Evolutionary conservation across 345 rosid genomes (phyloP).

Genomic region (Gossypium rotundifolium): DNA sequence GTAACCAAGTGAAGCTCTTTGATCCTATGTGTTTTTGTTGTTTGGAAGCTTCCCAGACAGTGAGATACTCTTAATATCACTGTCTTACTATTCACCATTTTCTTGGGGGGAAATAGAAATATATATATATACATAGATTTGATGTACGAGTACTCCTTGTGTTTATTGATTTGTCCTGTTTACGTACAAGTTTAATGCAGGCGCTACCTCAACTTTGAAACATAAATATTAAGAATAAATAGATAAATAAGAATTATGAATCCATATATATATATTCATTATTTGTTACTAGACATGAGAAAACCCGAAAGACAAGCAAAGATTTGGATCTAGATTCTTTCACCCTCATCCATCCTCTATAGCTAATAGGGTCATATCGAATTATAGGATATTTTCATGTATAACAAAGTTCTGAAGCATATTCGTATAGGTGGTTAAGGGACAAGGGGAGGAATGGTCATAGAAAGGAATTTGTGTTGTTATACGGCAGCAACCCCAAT

Average conservation of each 20-base stretch:
- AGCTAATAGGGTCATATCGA: neutral
- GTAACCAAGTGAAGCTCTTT: conserved; percentile 9
- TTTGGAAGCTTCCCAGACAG: conserved; percentile 36
- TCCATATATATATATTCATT: neutral
- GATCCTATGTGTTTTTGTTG: conserved; percentile 21
- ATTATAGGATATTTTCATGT: neutral
- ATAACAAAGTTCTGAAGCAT: neutral
- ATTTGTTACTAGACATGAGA: neutral
- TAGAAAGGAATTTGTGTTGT: neutral
- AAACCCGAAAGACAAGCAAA: neutral
- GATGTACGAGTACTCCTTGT: conserved; percentile 1
- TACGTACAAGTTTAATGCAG: conserved; percentile 9
- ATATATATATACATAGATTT: neutral
- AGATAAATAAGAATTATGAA: neutral
- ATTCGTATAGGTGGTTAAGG: neutral
- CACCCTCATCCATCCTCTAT: neutral
- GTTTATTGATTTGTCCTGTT: conserved; percentile 25
- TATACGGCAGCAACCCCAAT: neutral
- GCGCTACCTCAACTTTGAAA: conserved; percentile 8
- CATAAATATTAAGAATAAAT: too few species aligned
- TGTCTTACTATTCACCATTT: neutral
- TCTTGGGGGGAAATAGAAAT: conserved; percentile 13
- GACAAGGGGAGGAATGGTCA: neutral
- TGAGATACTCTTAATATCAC: conserved; percentile 28
- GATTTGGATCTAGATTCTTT: neutral